phyloP scores from a whole-genome alignment of 2,329 filamentous ascomycete species.

The Didymella glomerata region DNA sequence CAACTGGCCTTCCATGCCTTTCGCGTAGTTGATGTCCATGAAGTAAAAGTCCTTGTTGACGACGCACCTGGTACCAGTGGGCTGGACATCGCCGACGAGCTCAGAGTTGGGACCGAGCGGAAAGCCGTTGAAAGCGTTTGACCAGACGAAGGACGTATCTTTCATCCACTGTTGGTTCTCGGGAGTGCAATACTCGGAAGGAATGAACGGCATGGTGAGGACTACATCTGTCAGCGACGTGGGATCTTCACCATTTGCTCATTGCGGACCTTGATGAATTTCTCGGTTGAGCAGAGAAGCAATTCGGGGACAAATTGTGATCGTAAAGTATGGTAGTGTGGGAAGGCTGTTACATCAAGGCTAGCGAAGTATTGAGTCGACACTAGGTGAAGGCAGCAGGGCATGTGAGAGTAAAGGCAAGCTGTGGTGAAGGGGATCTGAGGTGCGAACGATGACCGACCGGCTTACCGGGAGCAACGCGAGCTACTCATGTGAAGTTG shows the following conservation, averaged over 20 bases:
- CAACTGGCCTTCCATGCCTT: neutral
- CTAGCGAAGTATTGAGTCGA: neutral
- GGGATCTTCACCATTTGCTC: neutral
- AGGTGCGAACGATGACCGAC: too few species aligned
- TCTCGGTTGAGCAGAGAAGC: neutral
- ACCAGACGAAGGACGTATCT: neutral
- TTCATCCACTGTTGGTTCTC: neutral
- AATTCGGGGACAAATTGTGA: neutral
- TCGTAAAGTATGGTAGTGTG: neutral
- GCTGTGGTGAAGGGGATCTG: neutral
- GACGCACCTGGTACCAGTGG: too few species aligned
- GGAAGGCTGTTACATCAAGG: neutral
- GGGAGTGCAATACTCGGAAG: neutral
- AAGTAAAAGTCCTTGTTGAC: neutral
- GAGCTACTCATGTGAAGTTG: too few species aligned
- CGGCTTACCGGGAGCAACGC: too few species aligned
- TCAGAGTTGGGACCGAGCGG: neutral
- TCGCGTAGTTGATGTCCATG: neutral
- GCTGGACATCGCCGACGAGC: neutral
- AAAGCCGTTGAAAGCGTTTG: neutral
- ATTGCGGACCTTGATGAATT: neutral
- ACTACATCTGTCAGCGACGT: neutral
- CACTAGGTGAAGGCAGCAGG: neutral
- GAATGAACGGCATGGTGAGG: neutral
- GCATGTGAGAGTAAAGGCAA: neutral